These are phyloP conservation scores for Debaryomyces castellii DNA, from an alignment of 805 yeast genomes.

Conservation along the genomic window DNA sequence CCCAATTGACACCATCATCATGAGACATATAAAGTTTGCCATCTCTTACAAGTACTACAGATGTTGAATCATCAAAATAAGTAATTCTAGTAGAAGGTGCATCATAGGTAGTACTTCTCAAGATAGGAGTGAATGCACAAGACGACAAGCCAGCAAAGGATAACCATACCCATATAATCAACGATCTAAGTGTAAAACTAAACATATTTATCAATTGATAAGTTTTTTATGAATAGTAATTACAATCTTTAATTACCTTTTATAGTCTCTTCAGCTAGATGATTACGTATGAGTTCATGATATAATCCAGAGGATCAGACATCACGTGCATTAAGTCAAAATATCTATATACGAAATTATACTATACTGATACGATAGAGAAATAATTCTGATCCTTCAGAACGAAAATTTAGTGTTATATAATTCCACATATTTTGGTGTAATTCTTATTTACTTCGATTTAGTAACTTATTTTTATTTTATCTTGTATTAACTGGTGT, in stretches of 20 bases:
- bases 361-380: too few species aligned
- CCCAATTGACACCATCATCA: slow-evolving; percentile 56
- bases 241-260: too few species aligned
- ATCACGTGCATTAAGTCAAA: not conserved
- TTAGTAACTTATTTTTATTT: too few species aligned
- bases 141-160: not conserved
- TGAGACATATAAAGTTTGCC: slow-evolving; percentile 33
- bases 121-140: slow-evolving; percentile 22
- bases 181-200: not conserved
- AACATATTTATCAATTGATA: not conserved
- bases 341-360: too few species aligned
- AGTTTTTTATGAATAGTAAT: too few species aligned
- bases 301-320: not conserved
- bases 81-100: slow-evolving; percentile 10
- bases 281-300: too few species aligned
- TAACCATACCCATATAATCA: not conserved
- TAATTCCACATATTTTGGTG: too few species aligned
- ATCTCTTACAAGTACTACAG: slow-evolving; percentile 32
- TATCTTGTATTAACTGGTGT: too few species aligned
- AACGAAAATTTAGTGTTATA: too few species aligned
- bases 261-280: too few species aligned
- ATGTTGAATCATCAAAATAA: slow-evolving; percentile 58
- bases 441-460: too few species aligned
- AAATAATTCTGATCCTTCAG: too few species aligned
- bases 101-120: slow-evolving; percentile 12